Evolutionary conservation across 306 rosid species (phyloP), one percentile per base, ranked within the genome.

Genomic region (Cucurbita ficifolia): DNA sequence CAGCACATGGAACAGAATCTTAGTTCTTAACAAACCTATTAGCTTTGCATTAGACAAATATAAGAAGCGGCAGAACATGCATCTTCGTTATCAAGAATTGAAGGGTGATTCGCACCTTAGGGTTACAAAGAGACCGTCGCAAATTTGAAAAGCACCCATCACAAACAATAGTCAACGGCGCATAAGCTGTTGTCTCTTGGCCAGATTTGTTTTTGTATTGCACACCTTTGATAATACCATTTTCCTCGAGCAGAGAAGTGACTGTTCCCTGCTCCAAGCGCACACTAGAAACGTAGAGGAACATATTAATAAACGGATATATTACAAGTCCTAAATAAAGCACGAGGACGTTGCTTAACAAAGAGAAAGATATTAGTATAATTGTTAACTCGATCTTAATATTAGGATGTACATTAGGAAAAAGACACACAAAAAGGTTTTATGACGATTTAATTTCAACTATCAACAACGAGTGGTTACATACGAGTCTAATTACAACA

Each of bases 71-170:
- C 62, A 77, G 24, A 29, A 68, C 21, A 1, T 12, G 73, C 7
- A 46, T 45, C 3, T 22, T 24, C 22, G 2, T 3, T 22, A 12
- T 21, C 19, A 24, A 22, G 53, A 68, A 45, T 48, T 24, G 40
- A 68, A 68, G 9, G 56, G 12, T 14, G 79, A 73, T 29, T 43
- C 81, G 45, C 53, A 90, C 98, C 98, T 88, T 82, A 22, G 98
- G 92, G 62, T 86, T 80, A 73, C 96, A 93, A 55, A 93, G 98
- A 72, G 97, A 80, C 65, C 96, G 96, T 7, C 98, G 90, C 88
- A 93, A 74, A 86, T 90, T 93, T 79, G 97, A 93, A 87, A 93
- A 93, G 77, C 98, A 93, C 17, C 98, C 98, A 75, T 93, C 97
- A 79, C 98, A 93, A 75, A 93, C 97, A 83, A 93, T 80, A 35